Percentiles rank a stretch among this genome's conserved stretches.
These are phyloP conservation scores for Botryotinia globosa DNA, from an alignment of 2,329 filamentous ascomycete species.

Conservation along the genomic window DNA sequence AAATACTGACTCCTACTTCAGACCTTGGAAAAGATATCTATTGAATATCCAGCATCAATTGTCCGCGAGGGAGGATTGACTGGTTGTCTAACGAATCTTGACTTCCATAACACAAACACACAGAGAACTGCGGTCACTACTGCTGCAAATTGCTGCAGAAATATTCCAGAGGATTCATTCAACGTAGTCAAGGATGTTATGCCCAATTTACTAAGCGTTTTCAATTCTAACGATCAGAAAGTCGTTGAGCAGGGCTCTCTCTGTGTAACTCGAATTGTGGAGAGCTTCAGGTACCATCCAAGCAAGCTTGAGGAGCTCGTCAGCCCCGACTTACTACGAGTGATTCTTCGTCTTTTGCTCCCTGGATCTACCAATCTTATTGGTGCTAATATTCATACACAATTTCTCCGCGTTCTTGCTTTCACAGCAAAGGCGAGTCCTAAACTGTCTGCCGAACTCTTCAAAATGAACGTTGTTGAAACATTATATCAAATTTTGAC, in stretches of 20 bases:
- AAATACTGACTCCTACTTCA: constrained; percentile 34
- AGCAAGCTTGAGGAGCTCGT: constrained; percentile 89
- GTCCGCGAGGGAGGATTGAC: constrained; percentile 93
- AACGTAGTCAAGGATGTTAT: constrained; percentile 90
- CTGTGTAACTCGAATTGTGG: constrained; percentile 91
- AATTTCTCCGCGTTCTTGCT: constrained; percentile 87
- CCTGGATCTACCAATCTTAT: constrained; percentile 96
- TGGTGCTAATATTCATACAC: constrained; percentile 89
- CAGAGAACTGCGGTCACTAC: constrained; percentile 96
- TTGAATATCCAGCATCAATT: constrained; percentile 92
- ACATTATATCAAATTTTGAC: constrained; percentile 97
- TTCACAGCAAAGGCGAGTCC: constrained; percentile 90
- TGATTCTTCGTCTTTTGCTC: constrained; percentile 80
- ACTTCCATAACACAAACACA: constrained; percentile 97
- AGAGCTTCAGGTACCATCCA: constrained; percentile 90
- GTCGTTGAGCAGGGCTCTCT: constrained; percentile 96
- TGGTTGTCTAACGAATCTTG: constrained; percentile 91
- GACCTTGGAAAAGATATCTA: constrained; percentile 95
- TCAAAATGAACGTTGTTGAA: constrained; percentile 96
- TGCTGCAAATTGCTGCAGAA: constrained; percentile 96
- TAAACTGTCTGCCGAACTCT: constrained; percentile 78
- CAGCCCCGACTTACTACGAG: constrained; percentile 79
- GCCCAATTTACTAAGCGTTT: constrained; percentile 87
- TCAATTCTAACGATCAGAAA: constrained; percentile 89
- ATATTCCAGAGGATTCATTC: constrained; percentile 93